Evolutionary conservation across 2,329 filamentous ascomycete genomes (phyloP).

Genomic region (Arthrobotrys iridis): DNA sequence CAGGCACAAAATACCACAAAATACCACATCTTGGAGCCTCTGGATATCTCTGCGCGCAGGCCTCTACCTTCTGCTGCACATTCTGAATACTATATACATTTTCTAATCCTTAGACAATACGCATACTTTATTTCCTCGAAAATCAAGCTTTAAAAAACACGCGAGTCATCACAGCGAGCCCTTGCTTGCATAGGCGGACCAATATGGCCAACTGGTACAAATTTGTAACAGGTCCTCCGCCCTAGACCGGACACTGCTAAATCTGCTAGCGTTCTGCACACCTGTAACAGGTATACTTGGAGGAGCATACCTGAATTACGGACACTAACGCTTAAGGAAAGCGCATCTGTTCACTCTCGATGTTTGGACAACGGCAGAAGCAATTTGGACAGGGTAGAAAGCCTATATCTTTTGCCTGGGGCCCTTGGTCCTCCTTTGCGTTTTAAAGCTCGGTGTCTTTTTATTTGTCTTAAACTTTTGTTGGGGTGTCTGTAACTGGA

Average conservation of each 20-base stretch:
- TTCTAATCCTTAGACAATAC: too few relatives aligned
- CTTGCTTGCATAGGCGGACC: slow-evolving; percentile 11
- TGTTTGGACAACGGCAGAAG: slow-evolving; percentile 1
- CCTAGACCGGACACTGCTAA: slow-evolving; percentile 18
- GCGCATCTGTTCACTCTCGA: slow-evolving; percentile 10
- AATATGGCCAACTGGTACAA: slow-evolving; percentile 2
- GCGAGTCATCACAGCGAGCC: neutral
- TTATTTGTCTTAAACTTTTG: neutral
- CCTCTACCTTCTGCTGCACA: too few relatives aligned
- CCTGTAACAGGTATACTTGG: slow-evolving; percentile 7
- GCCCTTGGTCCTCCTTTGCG: neutral
- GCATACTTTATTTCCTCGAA: neutral
- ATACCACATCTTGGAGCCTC: too few relatives aligned
- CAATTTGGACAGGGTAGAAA: neutral
- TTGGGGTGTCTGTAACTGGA: neutral
- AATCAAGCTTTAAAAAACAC: neutral
- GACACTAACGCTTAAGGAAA: slow-evolving; percentile 12
- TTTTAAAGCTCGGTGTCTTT: neutral
- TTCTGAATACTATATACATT: too few relatives aligned
- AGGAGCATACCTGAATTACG: slow-evolving; percentile 4
- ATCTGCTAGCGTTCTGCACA: neutral
- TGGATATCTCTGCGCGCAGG: too few relatives aligned
- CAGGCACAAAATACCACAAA: neutral
- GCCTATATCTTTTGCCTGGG: slow-evolving; percentile 11
- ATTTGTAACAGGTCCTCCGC: slow-evolving; percentile 4